Conservation (phyloP, 177 flowering plant genomes). For the Tripterygium wilfordii region DNA sequence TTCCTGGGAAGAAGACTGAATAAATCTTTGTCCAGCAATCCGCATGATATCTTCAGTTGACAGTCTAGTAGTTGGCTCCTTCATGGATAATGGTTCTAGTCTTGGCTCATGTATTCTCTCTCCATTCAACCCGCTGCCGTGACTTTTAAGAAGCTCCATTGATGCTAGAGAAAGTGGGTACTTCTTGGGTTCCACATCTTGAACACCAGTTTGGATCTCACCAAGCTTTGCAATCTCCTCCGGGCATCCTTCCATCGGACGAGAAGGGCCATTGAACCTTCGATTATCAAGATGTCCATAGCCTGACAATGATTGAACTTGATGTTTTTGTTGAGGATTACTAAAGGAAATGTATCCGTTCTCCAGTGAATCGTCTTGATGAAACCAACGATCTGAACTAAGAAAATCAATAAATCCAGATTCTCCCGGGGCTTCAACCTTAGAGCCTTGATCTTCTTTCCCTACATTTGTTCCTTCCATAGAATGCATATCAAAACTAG, state of each 20-base stretch:
- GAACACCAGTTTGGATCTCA: constrained; percentile 1
- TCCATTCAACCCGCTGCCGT: constrained; percentile 14
- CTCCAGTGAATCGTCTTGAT: constrained; percentile 5
- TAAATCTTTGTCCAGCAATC: too few species aligned
- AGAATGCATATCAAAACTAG: too few species aligned
- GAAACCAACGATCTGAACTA: constrained; percentile 11
- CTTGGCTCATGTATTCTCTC: too few species aligned
- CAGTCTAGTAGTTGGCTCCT: too few species aligned
- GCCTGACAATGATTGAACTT: constrained; percentile 7
- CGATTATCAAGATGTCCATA: constrained; percentile 11
- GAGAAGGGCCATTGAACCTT: constrained; percentile 5
- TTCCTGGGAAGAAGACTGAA: too few species aligned
- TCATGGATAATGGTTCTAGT: too few species aligned
- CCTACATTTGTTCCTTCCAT: constrained; percentile 8
- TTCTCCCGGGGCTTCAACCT: constrained; percentile 13
- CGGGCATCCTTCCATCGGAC: constrained; percentile 7
- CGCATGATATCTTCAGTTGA: too few species aligned
- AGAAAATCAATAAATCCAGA: constrained; percentile 4
- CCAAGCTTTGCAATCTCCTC: too few species aligned
- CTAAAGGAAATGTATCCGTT: constrained; percentile 5
- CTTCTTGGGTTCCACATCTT: constrained; percentile 11
- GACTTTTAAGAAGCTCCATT: constrained; percentile 25
- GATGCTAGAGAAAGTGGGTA: constrained; percentile 10
- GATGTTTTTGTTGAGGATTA: constrained; percentile 6
- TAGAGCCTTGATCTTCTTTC: constrained; percentile 8